phyloP scores from a whole-genome alignment of 495 filamentous ascomycete genomes.

The Mycothermus thermophilus region DNA sequence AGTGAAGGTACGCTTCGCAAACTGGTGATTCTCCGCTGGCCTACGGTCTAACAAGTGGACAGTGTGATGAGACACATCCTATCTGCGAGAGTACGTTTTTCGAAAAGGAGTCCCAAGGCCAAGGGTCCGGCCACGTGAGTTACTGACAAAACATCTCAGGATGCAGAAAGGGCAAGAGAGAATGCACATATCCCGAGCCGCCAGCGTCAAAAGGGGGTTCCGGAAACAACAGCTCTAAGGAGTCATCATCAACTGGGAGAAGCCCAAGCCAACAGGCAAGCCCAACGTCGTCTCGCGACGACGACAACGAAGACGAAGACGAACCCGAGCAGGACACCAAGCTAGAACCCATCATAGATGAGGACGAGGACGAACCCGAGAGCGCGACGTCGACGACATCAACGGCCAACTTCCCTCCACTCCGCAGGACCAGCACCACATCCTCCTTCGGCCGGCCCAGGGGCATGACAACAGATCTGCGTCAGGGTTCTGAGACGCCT shows the following conservation, averaged over 20 bases:
- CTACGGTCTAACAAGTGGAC: no score
- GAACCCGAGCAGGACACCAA: constrained; percentile 36
- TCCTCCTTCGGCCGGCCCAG: constrained; percentile 23
- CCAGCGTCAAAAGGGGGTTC: constrained; percentile 33
- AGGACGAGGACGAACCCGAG: constrained; percentile 41
- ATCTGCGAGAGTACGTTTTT: constrained; percentile 74
- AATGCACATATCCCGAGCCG: constrained; percentile 69
- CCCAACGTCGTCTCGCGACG: constrained; percentile 38
- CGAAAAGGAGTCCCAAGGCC: no score
- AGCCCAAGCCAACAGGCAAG: constrained; percentile 37
- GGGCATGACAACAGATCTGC: constrained; percentile 11
- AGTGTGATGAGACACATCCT: constrained; percentile 80
- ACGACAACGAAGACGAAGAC: constrained; percentile 41
- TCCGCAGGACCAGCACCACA: constrained; percentile 30
- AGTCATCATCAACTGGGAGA: constrained; percentile 31
- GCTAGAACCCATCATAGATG: constrained; percentile 52
- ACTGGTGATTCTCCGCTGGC: no score
- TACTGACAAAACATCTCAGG: constrained; percentile 31
- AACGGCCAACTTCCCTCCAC: constrained; percentile 23
- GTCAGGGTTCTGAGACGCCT: constrained; percentile 38
- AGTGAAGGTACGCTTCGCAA: constrained; percentile 67
- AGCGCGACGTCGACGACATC: constrained; percentile 24
- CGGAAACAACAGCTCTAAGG: constrained; percentile 31
- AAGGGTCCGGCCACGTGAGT: neutral
- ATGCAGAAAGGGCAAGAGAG: constrained; percentile 72